Base-by-base conservation (phyloP, 345 rosid species). In the Isatis tinctoria region DNA sequence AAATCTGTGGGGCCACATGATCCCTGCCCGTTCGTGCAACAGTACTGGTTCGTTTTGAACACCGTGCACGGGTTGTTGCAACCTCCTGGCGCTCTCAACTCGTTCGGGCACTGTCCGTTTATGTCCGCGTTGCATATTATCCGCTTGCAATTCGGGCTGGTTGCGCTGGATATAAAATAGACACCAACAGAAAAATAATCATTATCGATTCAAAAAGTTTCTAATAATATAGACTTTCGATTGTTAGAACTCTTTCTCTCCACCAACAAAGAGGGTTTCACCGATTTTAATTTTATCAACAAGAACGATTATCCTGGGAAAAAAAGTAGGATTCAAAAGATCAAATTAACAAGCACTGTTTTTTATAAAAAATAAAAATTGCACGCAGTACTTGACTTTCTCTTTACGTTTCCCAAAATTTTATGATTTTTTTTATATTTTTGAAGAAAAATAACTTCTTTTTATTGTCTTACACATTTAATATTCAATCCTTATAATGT, bases 61-160 rank as follows among this genome's bases (percentile, higher is more conserved):
- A 86, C 92, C 0, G 87, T 77, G 51, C 90, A 88, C 0, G 94
- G 88, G 67, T 85, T 69, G 75, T 78, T 66, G 53, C 87, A 72
- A 24, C 81, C 76, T 0, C 78, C 81, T 0, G 78, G 81, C 0
- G 84, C 79, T 68, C 57, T 83, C 0, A 90, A 58, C 1, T 2
- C 71, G 33, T n/a, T 37, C 0, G 96, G 93, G 16, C 91, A 86
- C 79, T 86, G 90, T 17, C 89, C 83, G 2, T 80, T 83, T 18
- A 86, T 81, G 65, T 85, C 83, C 0, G 90, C 90, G 0, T 74
- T 61, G 49, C 96, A 90, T 35, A 77, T 24, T 2, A 87, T 80
- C 6, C 78, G 76, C 17, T 71, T 82, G 36, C 87, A 83, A n/a
- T 53, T 63, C 0, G 82, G 73, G 0, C 53, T 65, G 0, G 87